phyloP scores from a whole-genome alignment of 768 basidiomycete species.

The Rhodosporidiobolus odoratus region DNA sequence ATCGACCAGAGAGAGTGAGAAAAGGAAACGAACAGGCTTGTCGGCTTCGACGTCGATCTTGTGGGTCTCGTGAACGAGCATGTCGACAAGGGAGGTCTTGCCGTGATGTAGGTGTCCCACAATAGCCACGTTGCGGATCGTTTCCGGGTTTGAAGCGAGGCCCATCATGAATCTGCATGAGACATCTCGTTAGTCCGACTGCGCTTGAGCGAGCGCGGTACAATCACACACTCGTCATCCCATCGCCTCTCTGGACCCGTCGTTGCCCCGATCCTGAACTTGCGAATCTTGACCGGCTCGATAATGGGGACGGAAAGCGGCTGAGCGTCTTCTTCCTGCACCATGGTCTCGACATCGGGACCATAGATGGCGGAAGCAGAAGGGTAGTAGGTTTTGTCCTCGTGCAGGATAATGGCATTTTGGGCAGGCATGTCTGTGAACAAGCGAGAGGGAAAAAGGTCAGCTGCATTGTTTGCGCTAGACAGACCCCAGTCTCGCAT shows the following conservation, averaged over 20 bases:
- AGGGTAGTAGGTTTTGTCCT: slow-evolving; percentile 97
- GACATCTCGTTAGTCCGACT: slow-evolving; percentile 1
- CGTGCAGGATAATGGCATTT: slow-evolving; percentile 70
- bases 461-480: too few species aligned
- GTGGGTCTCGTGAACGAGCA: slow-evolving; percentile 95
- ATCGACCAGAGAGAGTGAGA: background rate
- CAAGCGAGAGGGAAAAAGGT: slow-evolving; percentile 24
- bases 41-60: slow-evolving; percentile 91
- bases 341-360: slow-evolving; percentile 85
- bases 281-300: slow-evolving; percentile 87
- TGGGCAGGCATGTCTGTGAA: slow-evolving; percentile 61
- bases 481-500: too few species aligned
- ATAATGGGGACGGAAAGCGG: slow-evolving; percentile 91
- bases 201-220: background rate
- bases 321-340: slow-evolving; percentile 97
- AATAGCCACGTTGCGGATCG: slow-evolving; percentile 91
- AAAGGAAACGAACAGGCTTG: slow-evolving; percentile 59
- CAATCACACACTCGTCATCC: slow-evolving; percentile 73
- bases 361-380: slow-evolving; percentile 89
- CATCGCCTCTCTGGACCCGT: slow-evolving; percentile 77
- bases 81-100: slow-evolving; percentile 93
- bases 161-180: slow-evolving; percentile 74
- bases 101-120: slow-evolving; percentile 97
- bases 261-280: slow-evolving; percentile 93
- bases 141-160: slow-evolving; percentile 83